A percentile compares a stretch with the other conserved stretches of the same genome.
Evolutionary conservation across 2,329 filamentous ascomycete species (phyloP).

Genomic region (Colletotrichum phormii): DNA sequence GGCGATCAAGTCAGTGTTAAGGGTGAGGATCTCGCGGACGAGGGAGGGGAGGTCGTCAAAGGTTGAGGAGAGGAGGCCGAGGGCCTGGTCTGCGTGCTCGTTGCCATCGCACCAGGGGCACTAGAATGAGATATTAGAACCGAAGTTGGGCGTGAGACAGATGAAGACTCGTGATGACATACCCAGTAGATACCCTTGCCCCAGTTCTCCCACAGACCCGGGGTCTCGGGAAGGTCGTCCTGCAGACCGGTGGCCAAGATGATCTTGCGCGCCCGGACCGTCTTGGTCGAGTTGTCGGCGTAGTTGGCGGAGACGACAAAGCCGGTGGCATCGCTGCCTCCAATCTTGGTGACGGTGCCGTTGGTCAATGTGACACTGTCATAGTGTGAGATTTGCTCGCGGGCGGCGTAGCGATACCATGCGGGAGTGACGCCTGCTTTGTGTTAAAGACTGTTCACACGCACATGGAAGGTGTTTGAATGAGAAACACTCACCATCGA

Average conservation of each 20-base stretch:
- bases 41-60: slow-evolving; percentile 53
- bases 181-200: slow-evolving; percentile 70
- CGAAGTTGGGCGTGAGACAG: too few relatives aligned
- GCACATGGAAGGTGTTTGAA: background rate
- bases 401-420: slow-evolving; percentile 65
- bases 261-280: slow-evolving; percentile 63
- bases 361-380: slow-evolving; percentile 61
- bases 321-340: slow-evolving; percentile 52
- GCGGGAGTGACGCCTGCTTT: slow-evolving; percentile 63
- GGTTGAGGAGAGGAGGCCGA: slow-evolving; percentile 64
- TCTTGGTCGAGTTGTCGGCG: slow-evolving; percentile 38
- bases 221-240: slow-evolving; percentile 66
- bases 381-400: slow-evolving; percentile 64
- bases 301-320: slow-evolving; percentile 55
- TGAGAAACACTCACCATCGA: slow-evolving; percentile 59
- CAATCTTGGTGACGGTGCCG: slow-evolving; percentile 61
- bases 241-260: slow-evolving; percentile 68
- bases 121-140: background rate
- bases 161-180: background rate
- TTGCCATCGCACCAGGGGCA: slow-evolving; percentile 74
- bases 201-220: slow-evolving; percentile 66
- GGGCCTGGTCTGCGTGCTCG: slow-evolving; percentile 68
- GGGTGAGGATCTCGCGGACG: slow-evolving; percentile 63
- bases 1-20: slow-evolving; percentile 66
- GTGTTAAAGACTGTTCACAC: background rate